Conservation (phyloP, 2,329 filamentous ascomycete genomes). For the Monilinia fructicola region DNA sequence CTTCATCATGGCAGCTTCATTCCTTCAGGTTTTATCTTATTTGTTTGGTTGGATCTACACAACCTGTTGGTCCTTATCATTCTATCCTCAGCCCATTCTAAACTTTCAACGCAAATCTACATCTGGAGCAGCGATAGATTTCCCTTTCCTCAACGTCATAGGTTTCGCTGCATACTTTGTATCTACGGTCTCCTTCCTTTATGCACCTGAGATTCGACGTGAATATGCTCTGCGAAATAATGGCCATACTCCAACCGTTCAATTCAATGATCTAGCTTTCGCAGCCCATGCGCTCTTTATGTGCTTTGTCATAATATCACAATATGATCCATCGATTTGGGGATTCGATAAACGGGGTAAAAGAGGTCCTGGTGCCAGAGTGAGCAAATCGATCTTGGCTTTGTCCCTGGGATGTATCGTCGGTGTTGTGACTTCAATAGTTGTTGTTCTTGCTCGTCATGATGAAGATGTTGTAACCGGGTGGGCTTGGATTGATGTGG, state of each 20-base stretch:
- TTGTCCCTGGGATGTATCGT: constrained; percentile 68
- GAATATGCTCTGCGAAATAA: constrained; percentile 83
- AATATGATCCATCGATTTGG: constrained; percentile 74
- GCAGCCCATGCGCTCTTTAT: constrained; percentile 77
- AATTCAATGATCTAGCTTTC: constrained; percentile 87
- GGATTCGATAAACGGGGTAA: constrained; percentile 62
- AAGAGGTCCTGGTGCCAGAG: constrained; percentile 53
- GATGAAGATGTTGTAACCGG: constrained; percentile 45
- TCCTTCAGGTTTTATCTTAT: constrained; percentile 53
- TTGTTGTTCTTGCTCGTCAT: constrained; percentile 46
- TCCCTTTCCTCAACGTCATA: constrained; percentile 70
- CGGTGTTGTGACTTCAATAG: constrained; percentile 50
- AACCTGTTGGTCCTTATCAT: constrained; percentile 78
- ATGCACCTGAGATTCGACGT: constrained; percentile 69
- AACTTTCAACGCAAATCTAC: constrained; percentile 78
- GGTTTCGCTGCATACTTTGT: constrained; percentile 74
- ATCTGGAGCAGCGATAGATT: constrained; percentile 82
- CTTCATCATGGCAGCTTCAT: constrained; percentile 37
- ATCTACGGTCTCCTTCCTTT: constrained; percentile 75
- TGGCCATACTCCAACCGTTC: constrained; percentile 76
- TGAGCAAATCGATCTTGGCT: constrained; percentile 62
- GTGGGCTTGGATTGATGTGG: constrained; percentile 64
- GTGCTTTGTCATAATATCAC: constrained; percentile 70
- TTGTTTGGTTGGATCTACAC: constrained; percentile 76
- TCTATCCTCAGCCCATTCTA: constrained; percentile 85